phyloP scores from a whole-genome alignment of 345 rosid genomes.

The Camelina neglecta region DNA sequence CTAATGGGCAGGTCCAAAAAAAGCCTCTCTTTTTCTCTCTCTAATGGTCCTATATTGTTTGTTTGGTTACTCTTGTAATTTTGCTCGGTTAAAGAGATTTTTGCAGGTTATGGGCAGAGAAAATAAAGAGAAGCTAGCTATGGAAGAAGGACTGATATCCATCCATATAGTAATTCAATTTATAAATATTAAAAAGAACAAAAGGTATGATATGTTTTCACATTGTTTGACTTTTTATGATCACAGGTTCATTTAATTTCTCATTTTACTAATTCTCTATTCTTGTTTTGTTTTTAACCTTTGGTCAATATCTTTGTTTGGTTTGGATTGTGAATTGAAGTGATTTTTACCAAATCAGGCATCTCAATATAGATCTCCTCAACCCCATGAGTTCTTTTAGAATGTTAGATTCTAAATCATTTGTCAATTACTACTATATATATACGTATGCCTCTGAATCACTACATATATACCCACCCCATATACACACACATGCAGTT shows the following conservation, averaged over 20 bases:
- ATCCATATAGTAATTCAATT: constrained; percentile 31
- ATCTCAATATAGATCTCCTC: constrained; percentile 18
- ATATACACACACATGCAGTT: neutral
- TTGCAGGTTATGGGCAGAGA: constrained; percentile 52
- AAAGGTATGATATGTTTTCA: constrained; percentile 43
- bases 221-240: constrained; percentile 44
- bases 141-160: constrained; percentile 44
- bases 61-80: constrained; percentile 50
- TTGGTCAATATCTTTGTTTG: constrained; percentile 35
- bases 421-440: constrained; percentile 24
- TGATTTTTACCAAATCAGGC: constrained; percentile 40
- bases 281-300: constrained; percentile 30
- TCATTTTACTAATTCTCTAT: constrained; percentile 27
- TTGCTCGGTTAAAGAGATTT: constrained; percentile 46
- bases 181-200: constrained; percentile 20
- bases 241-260: constrained; percentile 27
- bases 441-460: constrained; percentile 10
- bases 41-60: constrained; percentile 44
- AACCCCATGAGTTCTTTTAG: constrained; percentile 29
- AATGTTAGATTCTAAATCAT: constrained; percentile 28
- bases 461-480: neutral
- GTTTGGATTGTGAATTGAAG: constrained; percentile 29
- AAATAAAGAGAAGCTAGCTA: constrained; percentile 47
- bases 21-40: constrained; percentile 38
- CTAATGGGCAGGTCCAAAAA: constrained; percentile 49